Evolutionary conservation across 345 rosid species (phyloP), one percentile per base, ranked within the genome.

Genomic region (Acer yangbiense): DNA sequence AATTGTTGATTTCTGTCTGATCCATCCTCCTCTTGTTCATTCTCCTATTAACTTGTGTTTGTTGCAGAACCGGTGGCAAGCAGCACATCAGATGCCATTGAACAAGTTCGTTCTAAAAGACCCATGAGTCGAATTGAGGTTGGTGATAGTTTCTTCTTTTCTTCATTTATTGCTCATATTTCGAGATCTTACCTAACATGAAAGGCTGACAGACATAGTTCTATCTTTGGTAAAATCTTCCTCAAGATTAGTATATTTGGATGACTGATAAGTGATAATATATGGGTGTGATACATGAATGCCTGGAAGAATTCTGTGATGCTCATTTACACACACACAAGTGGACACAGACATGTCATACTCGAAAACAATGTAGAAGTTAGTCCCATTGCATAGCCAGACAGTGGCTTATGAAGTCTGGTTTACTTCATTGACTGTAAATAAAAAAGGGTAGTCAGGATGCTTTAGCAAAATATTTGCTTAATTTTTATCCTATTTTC

Each of bases 51-150:
- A 8, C 78, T 74, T 13, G 44, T 72, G 44, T 73, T 75, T 32
- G 73, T 63, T 81, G 78, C 85, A 87, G 98, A 81, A 71, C 83
- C 85, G 69, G 88, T 83, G 23, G 48, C 84, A 43, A 83, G 88
- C 84, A 87, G 89, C 83, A 83, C 86, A 39, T 82, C 74, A 71
- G 88, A 89, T 64, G 88, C 93, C 61, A 81, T 85, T 55, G 77
- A 88, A 73, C 91, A 91, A 94, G 92, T 90, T 71, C 89, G 90
- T 76, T 81, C 89, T n/a, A 92, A 85, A 86, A 86, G 92, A 75
- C 96, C 97, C 48, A 91, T 89, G 92, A 94, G 98, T 84, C 91
- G 91, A 71, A 94, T 79, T 21, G 98, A 96, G 94, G 98, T 92
- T 78, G 80, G 88, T 87, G 73, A 76, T 66, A 71, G 39, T 74